Evolutionary conservation across 805 yeast species (phyloP).

Genomic region (Metschnikowia cerradonensis): DNA sequence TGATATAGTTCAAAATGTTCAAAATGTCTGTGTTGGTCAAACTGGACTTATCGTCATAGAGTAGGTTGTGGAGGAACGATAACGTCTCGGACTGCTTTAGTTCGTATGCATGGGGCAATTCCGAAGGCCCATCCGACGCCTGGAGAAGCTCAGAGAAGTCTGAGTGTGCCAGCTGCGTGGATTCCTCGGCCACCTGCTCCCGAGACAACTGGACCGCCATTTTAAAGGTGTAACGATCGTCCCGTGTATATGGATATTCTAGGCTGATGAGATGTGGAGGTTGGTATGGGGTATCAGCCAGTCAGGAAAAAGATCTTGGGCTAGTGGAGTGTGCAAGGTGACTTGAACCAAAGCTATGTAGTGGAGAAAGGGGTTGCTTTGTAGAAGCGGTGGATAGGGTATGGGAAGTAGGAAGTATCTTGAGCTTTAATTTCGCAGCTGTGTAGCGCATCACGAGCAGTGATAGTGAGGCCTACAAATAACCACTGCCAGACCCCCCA

Average conservation of each 20-base stretch:
- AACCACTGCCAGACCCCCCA: not conserved
- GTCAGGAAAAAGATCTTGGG: not conserved
- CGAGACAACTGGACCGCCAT: conserved; percentile 16
- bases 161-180: conserved; percentile 2
- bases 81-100: conserved; percentile 39
- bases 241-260: not conserved
- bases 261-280: not conserved
- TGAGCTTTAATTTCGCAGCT: conserved; percentile 2
- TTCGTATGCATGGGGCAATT: conserved; percentile 31
- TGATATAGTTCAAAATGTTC: conserved; percentile 31
- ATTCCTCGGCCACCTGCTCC: conserved; percentile 11
- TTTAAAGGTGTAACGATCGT: not conserved
- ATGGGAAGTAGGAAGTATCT: not conserved
- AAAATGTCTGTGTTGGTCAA: conserved; percentile 36
- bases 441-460: conserved; percentile 2
- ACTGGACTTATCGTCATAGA: conserved; percentile 33
- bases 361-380: not conserved
- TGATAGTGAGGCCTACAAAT: not conserved
- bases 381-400: not conserved
- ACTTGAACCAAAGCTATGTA: not conserved
- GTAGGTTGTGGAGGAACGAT: conserved; percentile 35
- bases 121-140: conserved; percentile 2
- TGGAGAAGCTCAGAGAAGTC: conserved; percentile 6
- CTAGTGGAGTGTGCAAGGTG: not conserved
- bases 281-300: not conserved